Base-by-base conservation (phyloP, 495 filamentous ascomycete genomes). In the Aspergillus steynii region DNA sequence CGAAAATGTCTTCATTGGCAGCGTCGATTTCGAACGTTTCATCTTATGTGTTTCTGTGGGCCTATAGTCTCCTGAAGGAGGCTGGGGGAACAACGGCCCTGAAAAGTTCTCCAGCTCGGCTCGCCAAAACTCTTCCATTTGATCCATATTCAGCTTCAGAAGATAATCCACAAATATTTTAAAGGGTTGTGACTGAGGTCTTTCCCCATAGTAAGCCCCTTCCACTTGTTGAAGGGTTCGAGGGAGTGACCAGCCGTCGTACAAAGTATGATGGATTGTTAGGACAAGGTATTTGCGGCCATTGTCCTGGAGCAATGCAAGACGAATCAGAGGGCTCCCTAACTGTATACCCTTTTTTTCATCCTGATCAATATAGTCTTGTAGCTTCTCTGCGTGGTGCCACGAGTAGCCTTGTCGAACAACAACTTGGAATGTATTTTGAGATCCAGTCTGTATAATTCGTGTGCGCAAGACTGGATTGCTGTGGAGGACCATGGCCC, bases 191-290 rank as follows among this genome's bases (percentile, higher is more conserved):
- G 49, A 50, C 12, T 14, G 49, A 14, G 49, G 25, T 50, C 1
- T 29, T 50, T 10, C 15, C 49, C 49, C 49, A 27, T 50, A 50
- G 15, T 50, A 50, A 9, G 49, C 49, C 20, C 3, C 5, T n/a
- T 50, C 49, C 28, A 50, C 49, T 3, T 50, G 49, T 5, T 27
- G 25, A 9, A 50, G 15, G 10, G 28, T 50, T 29, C 20, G 20
- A 26, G 49, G 49, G 20, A 50, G 49, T 29, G 49, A 26, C 20
- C 20, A 50, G 7, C 49, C 49, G 12, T 50, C 49, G 49, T 50
- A 50, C 15, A 50, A 14, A 2, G 25, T 14, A 50, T 50, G 49
- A 29, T 50, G 49, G 5, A 50, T 50, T 27, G 49, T 50, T 4
- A 50, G 20, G 1, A 27, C 49, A 4, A 50, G 1, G 28, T 50